Evolutionary conservation across 768 basidiomycete species (phyloP), one percentile per base, ranked within the genome.

Genomic region (Lepiota subincarnata): DNA sequence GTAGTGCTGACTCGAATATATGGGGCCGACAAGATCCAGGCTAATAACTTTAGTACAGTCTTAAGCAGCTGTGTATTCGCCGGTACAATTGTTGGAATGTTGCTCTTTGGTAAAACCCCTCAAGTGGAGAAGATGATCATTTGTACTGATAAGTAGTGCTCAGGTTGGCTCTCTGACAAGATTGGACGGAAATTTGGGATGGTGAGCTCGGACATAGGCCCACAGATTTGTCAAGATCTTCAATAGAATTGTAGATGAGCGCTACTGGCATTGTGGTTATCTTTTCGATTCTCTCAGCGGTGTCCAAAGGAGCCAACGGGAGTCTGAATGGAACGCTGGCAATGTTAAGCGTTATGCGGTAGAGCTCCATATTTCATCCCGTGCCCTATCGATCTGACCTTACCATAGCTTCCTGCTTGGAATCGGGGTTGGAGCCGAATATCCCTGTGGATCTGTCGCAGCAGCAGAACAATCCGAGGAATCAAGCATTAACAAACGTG

Each of bases 391-490:
- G 10, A 11, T 11, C 31, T 31, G 31, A 31, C 31, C 7, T 4
- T 11, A 2, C 10, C 4, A 31, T 55, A 90, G 90, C 5, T 94
- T 94, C 74, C 67, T 96, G 1, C 76, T 93, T 44, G 95, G 94
- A 37, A 86, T 95, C 50, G 92, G 93, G 20, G 78, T 93, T 0
- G 90, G 92, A 5, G 89, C 88, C 4, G 89, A 91, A 66, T 95
- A 94, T 59, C 93, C 93, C 5, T 90, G 89, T 57, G 93, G 93
- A 26, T 87, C 86, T 0, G 90, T 93, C 12, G 88, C 92, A 3
- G 87, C 87, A 7, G 86, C 89, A 1, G 94, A 96, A 63, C 89
- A 92, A 62, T 88, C 92, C 2, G 94, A 97, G 66, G 89, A 90
- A 65, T 74, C 81, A 6, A 81, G 80, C 6, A 86, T 96, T 60